Conservation (phyloP, 306 rosid species). For the Malus sieversii region DNA sequence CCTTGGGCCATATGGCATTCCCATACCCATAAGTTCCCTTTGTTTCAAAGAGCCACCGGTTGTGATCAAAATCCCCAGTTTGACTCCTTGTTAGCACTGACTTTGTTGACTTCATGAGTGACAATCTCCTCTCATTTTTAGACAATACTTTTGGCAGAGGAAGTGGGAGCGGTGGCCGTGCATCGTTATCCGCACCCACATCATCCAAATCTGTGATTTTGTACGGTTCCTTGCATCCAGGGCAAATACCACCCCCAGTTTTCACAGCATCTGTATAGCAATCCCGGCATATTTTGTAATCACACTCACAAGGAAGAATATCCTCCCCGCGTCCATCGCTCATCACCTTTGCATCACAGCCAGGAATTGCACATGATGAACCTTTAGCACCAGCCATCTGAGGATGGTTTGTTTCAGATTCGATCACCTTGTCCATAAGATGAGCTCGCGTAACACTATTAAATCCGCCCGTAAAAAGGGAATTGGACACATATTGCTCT, state of each 20-base stretch:
- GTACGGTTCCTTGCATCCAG: conserved; percentile 83
- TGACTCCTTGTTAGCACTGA: conserved; percentile 79
- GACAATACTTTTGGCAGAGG: conserved; percentile 66
- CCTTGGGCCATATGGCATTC: conserved; percentile 92
- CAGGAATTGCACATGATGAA: conserved; percentile 76
- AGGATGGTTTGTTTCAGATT: conserved; percentile 81
- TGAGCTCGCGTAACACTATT: conserved; percentile 82
- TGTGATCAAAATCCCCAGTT: conserved; percentile 91
- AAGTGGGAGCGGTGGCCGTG: conserved; percentile 64
- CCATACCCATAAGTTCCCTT: conserved; percentile 97
- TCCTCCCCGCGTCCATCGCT: conserved; percentile 80
- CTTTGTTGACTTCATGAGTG: conserved; percentile 82
- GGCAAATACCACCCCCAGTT: conserved; percentile 74
- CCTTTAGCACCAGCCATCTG: conserved; percentile 98
- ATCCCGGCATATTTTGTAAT: conserved; percentile 88
- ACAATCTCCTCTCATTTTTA: conserved; percentile 81
- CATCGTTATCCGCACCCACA: conserved; percentile 46
- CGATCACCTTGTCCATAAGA: conserved; percentile 91
- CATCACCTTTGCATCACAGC: conserved; percentile 93
- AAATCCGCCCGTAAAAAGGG: conserved; percentile 89
- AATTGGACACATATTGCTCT: conserved; percentile 85
- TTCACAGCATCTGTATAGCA: conserved; percentile 83
- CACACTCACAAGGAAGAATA: conserved; percentile 96
- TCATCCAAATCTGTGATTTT: conserved; percentile 84
- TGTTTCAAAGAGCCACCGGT: conserved; percentile 89